Percentiles rank a stretch among this genome's conserved stretches.
Evolutionary conservation across 1,139 yeast species (phyloP).

Genomic region (Scheffersomyces stambukii): DNA sequence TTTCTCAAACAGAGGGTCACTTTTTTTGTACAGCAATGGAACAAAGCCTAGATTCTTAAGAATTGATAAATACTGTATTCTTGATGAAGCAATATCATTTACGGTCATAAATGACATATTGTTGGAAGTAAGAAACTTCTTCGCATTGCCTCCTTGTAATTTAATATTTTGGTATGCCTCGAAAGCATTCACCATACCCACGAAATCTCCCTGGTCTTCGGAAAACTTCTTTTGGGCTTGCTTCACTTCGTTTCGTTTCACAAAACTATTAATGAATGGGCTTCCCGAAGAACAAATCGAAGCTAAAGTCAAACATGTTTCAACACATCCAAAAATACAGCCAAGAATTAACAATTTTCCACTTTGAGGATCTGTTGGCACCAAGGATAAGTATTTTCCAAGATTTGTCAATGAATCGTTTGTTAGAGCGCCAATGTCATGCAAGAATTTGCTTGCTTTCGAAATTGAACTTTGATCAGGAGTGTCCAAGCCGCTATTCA

Average conservation of each 20-base stretch:
- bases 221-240: constrained; percentile 38
- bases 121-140: constrained; percentile 58
- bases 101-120: constrained; percentile 60
- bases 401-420: constrained; percentile 61
- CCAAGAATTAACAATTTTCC: constrained; percentile 81
- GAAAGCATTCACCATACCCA: constrained; percentile 59
- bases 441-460: constrained; percentile 59
- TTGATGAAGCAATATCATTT: constrained; percentile 67
- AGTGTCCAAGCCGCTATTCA: constrained; percentile 76
- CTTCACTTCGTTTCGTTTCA: constrained; percentile 62
- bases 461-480: constrained; percentile 60
- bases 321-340: constrained; percentile 81
- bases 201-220: constrained; percentile 58
- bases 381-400: constrained; percentile 74
- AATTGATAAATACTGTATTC: constrained; percentile 62
- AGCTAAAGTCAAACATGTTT: constrained; percentile 68
- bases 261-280: constrained; percentile 64
- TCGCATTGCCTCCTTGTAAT: constrained; percentile 22
- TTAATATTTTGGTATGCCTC: constrained; percentile 44
- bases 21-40: constrained; percentile 41
- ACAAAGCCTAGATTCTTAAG: constrained; percentile 76
- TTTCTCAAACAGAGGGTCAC: constrained; percentile 5
- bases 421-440: constrained; percentile 68
- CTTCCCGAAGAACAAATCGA: constrained; percentile 69
- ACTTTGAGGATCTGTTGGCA: constrained; percentile 83